phyloP scores from a whole-genome alignment of 257 asterid genomes.

The Solanum pennellii region DNA sequence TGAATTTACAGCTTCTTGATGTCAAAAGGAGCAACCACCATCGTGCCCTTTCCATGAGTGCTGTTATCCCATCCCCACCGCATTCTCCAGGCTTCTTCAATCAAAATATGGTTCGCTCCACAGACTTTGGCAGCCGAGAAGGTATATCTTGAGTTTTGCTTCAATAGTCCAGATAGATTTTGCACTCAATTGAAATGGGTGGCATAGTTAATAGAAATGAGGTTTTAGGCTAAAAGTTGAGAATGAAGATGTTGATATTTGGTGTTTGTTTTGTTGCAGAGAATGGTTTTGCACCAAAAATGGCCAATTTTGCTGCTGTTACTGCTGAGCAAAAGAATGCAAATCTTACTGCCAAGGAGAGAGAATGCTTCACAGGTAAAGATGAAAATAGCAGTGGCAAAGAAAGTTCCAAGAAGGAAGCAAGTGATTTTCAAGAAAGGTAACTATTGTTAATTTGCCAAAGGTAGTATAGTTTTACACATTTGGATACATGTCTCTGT shows the following conservation, averaged over 20 bases:
- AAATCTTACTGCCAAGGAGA: slow-evolving; percentile 16
- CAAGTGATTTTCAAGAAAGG: slow-evolving; percentile 40
- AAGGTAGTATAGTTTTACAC: not conserved
- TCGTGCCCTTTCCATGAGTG: slow-evolving; percentile 42
- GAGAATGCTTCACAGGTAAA: slow-evolving; percentile 4
- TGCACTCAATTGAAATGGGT: not conserved
- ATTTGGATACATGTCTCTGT: not conserved
- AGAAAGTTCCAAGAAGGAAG: slow-evolving; percentile 18
- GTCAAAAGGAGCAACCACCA: slow-evolving; percentile 48
- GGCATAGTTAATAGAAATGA: not conserved
- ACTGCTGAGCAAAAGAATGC: not conserved
- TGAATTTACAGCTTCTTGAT: slow-evolving; percentile 58
- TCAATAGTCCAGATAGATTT: not conserved
- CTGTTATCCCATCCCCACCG: slow-evolving; percentile 28
- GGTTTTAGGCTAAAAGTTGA: not conserved
- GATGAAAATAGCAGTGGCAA: slow-evolving; percentile 19
- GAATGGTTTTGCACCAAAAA: slow-evolving; percentile 13
- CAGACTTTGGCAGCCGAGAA: slow-evolving; percentile 31
- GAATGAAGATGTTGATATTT: not conserved
- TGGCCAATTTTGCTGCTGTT: slow-evolving; percentile 4
- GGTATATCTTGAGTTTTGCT: slow-evolving; percentile 12
- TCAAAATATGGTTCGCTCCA: slow-evolving; percentile 7
- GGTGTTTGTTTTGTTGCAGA: slow-evolving; percentile 20
- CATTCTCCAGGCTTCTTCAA: slow-evolving; percentile 35
- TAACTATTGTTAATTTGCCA: not conserved